Conservation (phyloP, 2,329 filamentous ascomycete species). For the Fusarium sp. region DNA sequence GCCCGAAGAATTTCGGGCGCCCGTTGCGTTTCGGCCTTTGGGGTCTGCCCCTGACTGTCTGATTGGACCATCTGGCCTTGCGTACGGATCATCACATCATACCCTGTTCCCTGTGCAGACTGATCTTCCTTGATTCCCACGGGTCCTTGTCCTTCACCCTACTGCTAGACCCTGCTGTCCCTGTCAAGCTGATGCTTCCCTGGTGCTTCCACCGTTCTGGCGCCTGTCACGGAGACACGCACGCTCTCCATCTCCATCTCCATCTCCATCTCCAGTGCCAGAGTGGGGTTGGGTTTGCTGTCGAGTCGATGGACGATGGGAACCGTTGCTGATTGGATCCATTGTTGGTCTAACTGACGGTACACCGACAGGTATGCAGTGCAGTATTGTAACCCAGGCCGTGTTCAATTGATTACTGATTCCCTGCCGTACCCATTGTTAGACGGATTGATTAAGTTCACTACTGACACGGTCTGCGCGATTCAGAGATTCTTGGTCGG, state of each 20-base stretch:
- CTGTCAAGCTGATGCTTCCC: slow-evolving; percentile 43
- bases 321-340: slow-evolving; percentile 40
- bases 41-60: slow-evolving; percentile 6
- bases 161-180: slow-evolving; percentile 10
- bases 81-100: slow-evolving; percentile 12
- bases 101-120: slow-evolving; percentile 27
- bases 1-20: slow-evolving; percentile 50
- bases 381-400: no score
- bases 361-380: background rate
- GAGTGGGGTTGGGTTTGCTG: slow-evolving; percentile 14
- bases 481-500: slow-evolving; percentile 24
- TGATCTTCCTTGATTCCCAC: slow-evolving; percentile 37
- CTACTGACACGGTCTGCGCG: slow-evolving; percentile 17
- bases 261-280: background rate
- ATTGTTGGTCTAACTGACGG: slow-evolving; percentile 25
- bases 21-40: slow-evolving; percentile 43
- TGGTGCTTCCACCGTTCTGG: slow-evolving; percentile 43
- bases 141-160: slow-evolving; percentile 8
- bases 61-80: slow-evolving; percentile 27
- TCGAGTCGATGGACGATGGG: slow-evolving; percentile 24
- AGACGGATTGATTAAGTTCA: background rate
- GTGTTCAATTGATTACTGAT: background rate
- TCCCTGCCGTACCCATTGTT: slow-evolving; percentile 1
- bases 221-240: slow-evolving; percentile 34
- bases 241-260: slow-evolving; percentile 3